Percentiles rank a stretch among this genome's conserved stretches.
Conservation (phyloP, 1,284 basidiomycete genomes). For the Ceratobasidium sp. region DNA sequence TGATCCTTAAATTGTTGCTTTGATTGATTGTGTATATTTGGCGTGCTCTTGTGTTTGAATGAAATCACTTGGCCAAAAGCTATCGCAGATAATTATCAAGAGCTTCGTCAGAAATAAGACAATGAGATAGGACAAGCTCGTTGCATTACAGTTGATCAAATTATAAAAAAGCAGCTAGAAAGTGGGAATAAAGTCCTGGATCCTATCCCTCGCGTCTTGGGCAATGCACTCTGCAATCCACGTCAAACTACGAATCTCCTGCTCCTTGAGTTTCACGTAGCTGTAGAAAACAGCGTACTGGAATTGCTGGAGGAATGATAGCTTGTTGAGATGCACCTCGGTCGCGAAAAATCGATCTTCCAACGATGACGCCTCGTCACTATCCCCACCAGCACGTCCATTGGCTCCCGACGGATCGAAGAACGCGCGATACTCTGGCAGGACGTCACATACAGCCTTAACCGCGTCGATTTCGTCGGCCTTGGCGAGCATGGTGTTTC, state of each 20-base stretch:
- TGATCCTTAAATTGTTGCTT: too few relatives aligned
- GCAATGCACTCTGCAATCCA: slow-evolving; percentile 99
- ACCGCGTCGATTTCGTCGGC: slow-evolving; percentile 98
- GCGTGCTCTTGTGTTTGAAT: too few relatives aligned
- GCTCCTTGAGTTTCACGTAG: slow-evolving; percentile 98
- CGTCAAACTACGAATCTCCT: slow-evolving; percentile 96
- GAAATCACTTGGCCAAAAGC: too few relatives aligned
- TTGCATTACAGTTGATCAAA: neutral
- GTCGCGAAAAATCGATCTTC: slow-evolving; percentile 97
- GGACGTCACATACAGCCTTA: slow-evolving; percentile 84
- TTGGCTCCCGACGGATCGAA: slow-evolving; percentile 66
- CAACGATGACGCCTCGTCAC: slow-evolving; percentile 72
- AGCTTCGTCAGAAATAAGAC: too few relatives aligned
- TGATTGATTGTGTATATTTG: too few relatives aligned
- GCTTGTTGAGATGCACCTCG: slow-evolving; percentile 94
- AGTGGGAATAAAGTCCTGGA: slow-evolving; percentile 91
- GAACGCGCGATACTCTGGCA: slow-evolving; percentile 91
- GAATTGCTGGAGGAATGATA: slow-evolving; percentile 94
- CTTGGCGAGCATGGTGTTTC: slow-evolving; percentile 92
- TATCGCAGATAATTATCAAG: too few relatives aligned
- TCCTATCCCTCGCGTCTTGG: slow-evolving; percentile 91
- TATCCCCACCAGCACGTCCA: slow-evolving; percentile 57
- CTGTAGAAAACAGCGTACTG: slow-evolving; percentile 93
- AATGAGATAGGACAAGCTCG: neutral
- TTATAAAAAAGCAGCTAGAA: slow-evolving; percentile 59